Evolutionary conservation across 148 eudicot species (phyloP).

Genomic region (Agrostemma githago): DNA sequence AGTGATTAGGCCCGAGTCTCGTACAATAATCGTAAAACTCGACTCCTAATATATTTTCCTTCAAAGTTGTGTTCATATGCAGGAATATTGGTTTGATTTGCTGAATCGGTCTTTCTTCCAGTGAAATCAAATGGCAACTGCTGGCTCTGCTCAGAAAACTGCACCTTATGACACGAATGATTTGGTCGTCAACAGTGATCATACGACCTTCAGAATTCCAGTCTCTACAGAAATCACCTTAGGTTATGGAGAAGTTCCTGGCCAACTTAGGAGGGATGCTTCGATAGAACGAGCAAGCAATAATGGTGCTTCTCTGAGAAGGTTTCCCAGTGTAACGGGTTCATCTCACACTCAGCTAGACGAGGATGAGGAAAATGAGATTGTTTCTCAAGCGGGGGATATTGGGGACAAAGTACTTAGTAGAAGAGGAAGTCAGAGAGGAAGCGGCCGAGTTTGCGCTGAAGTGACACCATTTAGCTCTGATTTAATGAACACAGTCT

Average conservation of each 20-base stretch:
- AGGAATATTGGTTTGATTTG: not conserved
- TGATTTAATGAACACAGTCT: not conserved
- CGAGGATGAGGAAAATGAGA: constrained; percentile 14
- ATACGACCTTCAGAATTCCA: constrained; percentile 7
- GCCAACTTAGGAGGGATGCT: not conserved
- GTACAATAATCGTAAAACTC: not conserved
- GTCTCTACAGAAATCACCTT: not conserved
- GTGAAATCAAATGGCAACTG: not conserved
- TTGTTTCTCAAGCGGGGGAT: constrained; percentile 16
- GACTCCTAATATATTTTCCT: not conserved
- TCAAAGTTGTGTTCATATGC: not conserved
- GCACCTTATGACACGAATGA: not conserved
- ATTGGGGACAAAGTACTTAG: constrained; percentile 9
- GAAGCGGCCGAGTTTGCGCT: constrained; percentile 4
- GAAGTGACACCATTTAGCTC: constrained; percentile 10
- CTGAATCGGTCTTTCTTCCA: not conserved
- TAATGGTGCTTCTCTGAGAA: constrained; percentile 4
- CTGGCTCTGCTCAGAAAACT: constrained; percentile 4
- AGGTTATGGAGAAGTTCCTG: not conserved
- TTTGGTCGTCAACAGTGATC: constrained; percentile 3
- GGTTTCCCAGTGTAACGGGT: not conserved
- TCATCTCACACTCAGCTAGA: not conserved
- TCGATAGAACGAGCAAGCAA: not conserved
- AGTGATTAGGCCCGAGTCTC: not conserved
- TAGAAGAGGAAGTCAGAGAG: constrained; percentile 13